Evolutionary conservation across 306 rosid genomes (phyloP), one percentile per base, ranked within the genome.

Genomic region (Mucuna pruriens): DNA sequence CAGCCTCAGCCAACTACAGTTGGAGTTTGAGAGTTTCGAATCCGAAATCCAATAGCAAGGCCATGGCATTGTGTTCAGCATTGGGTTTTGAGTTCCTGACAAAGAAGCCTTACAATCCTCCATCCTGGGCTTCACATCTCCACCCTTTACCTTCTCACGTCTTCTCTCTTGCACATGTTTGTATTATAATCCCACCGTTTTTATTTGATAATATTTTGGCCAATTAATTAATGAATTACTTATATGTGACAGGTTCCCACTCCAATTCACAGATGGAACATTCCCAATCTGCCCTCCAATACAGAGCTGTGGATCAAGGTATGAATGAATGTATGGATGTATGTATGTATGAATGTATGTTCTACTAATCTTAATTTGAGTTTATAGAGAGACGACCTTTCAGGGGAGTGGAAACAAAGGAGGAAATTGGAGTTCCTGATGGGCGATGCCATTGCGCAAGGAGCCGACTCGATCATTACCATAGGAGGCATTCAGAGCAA

Each of bases 251-350:
- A n/a, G n/a, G n/a, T n/a, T n/a, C n/a, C n/a, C n/a, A n/a, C 98
- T 82, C 99, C 99, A 34, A 95, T 95, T 89, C 98, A 95, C 89
- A 87, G 84, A 86, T 95, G 98, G 99, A 93, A 93, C 82, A 92
- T 95, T 58, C 98, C 97, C 25, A 91, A 91, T 85, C 66, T 95
- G 83, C 99, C 99, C 4, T 16, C 71, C 61, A 84, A 87, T 62
- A 93, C 99, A 0, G 89, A 93, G 82, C 85, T 95, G 73, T 95
- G 95, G 95, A 74, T 95, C 61, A 95, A 93, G 97, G 97, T 57
- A 7, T 1, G 19, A n/a, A n/a, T n/a, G n/a, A n/a, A n/a, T n/a
- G n/a, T n/a, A n/a, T n/a, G n/a, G n/a, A n/a, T n/a, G n/a, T n/a
- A n/a, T n/a, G n/a, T n/a, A n/a, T n/a, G n/a, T n/a, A n/a, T n/a